Evolutionary conservation across 495 filamentous ascomycete genomes (phyloP).

Genomic region (Penicillium pulvis): DNA sequence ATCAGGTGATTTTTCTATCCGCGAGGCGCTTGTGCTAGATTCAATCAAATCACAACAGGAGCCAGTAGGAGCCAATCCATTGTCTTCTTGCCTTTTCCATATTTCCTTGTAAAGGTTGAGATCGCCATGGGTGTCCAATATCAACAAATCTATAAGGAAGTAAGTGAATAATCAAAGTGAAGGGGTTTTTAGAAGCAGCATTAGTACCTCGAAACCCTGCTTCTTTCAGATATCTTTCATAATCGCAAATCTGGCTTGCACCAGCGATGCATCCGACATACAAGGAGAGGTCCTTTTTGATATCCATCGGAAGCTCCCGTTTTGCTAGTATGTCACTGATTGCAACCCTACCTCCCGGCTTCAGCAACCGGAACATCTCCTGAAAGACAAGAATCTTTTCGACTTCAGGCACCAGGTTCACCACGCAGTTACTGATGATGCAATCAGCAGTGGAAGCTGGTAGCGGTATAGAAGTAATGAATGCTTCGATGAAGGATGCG

Average conservation of each 20-base stretch:
- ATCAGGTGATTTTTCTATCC: background rate
- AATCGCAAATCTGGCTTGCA: conserved; percentile 54
- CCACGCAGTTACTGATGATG: conserved; percentile 65
- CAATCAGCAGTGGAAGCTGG: conserved; percentile 49
- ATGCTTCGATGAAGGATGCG: conserved; percentile 52
- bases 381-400: conserved; percentile 60
- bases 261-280: conserved; percentile 66
- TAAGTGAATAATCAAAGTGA: too few species aligned
- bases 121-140: conserved; percentile 55
- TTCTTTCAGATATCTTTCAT: conserved; percentile 55
- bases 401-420: conserved; percentile 62
- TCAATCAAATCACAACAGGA: conserved; percentile 12
- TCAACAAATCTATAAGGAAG: conserved; percentile 44
- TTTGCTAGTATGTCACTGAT: conserved; percentile 66
- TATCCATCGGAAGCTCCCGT: conserved; percentile 49
- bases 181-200: background rate
- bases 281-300: conserved; percentile 50
- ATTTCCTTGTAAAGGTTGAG: conserved; percentile 57
- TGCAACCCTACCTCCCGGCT: conserved; percentile 62
- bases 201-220: conserved; percentile 57
- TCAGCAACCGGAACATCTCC: conserved; percentile 64
- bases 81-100: background rate
- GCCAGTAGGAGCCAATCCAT: conserved; percentile 3
- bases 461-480: conserved; percentile 56
- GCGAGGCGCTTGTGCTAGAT: background rate